Evolutionary conservation across 257 asterid species (phyloP).

Genomic region (Plantago ovata): DNA sequence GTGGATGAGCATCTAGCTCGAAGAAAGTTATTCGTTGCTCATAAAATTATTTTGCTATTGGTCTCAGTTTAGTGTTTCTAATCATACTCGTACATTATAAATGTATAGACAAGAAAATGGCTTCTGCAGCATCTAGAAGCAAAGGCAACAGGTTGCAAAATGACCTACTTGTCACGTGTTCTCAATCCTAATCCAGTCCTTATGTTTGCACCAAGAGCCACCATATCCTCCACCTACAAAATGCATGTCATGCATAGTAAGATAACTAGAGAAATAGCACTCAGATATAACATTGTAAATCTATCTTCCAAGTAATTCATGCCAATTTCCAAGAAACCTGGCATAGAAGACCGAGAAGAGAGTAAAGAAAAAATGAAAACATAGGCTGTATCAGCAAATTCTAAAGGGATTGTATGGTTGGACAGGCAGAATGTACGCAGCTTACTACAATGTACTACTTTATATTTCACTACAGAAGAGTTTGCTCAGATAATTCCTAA

Average conservation of each 20-base stretch:
- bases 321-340: too few species aligned
- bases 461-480: too few species aligned
- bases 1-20: neutral
- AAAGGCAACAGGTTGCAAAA: neutral
- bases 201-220: conserved; percentile 50
- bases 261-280: neutral
- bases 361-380: neutral
- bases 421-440: too few species aligned
- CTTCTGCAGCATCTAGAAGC: conserved; percentile 1
- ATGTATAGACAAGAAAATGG: neutral
- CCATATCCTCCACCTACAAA: conserved; percentile 63
- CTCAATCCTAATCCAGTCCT: conserved; percentile 52
- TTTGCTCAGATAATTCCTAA: too few species aligned
- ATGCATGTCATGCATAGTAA: conserved; percentile 1
- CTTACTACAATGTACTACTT: too few species aligned
- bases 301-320: too few species aligned
- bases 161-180: conserved; percentile 31
- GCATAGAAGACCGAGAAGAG: too few species aligned
- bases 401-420: neutral
- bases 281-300: too few species aligned
- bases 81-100: neutral
- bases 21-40: neutral
- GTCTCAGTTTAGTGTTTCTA: too few species aligned
- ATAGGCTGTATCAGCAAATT: neutral
- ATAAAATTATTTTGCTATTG: too few species aligned